Conservation (phyloP, 768 basidiomycete species). For the Suillus bovinus region DNA sequence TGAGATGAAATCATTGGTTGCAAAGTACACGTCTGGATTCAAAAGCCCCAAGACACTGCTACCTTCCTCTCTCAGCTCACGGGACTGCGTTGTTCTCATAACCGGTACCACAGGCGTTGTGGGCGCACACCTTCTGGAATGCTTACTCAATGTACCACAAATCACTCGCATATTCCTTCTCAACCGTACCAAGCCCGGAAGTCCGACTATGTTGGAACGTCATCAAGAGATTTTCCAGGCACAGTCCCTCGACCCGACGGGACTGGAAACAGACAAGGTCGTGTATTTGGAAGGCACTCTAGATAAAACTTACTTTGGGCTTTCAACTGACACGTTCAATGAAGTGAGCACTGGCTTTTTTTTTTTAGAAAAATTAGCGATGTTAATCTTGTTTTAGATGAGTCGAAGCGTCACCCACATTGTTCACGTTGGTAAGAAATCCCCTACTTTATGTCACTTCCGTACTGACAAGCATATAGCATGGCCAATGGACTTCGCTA, state of each 20-base stretch:
- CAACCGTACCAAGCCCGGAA: constrained; percentile 19
- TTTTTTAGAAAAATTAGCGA: not conserved
- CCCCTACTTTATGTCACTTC: not conserved
- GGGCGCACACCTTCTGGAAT: constrained; percentile 21
- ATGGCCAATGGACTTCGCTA: constrained; percentile 43
- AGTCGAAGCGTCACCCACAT: constrained; percentile 7
- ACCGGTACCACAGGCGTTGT: constrained; percentile 34
- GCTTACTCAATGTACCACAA: constrained; percentile 5
- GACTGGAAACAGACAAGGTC: constrained; percentile 30
- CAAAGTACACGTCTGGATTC: constrained; percentile 3
- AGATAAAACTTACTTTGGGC: not conserved
- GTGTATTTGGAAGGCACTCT: constrained; percentile 26
- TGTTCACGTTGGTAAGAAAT: constrained; percentile 7
- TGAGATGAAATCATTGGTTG: not conserved
- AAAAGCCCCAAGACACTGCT: not conserved
- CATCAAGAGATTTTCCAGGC: constrained; percentile 27
- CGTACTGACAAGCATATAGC: constrained; percentile 21
- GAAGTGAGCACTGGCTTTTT: not conserved
- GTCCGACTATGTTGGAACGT: constrained; percentile 17
- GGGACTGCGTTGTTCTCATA: constrained; percentile 23
- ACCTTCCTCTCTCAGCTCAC: not conserved
- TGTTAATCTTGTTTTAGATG: constrained; percentile 3
- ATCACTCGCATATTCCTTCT: constrained; percentile 24
- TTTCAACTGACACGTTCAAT: not conserved
- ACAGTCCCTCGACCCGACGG: constrained; percentile 26